Conservation (phyloP, 257 asterid genomes). For the Anisodus acutangulus region DNA sequence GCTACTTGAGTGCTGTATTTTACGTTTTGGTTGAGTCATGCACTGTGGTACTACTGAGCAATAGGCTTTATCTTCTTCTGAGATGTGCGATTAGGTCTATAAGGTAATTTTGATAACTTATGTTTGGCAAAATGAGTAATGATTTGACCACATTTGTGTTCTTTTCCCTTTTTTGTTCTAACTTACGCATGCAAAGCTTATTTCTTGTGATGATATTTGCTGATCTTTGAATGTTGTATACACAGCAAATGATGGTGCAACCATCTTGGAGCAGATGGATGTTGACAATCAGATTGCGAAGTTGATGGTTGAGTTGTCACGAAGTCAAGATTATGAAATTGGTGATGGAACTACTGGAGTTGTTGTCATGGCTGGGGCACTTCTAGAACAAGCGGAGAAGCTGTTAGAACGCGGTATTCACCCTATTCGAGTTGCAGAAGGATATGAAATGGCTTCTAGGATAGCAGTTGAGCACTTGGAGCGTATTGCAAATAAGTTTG, state of each 20-base stretch:
- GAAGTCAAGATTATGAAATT: slow-evolving; percentile 92
- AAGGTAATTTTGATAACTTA: background rate
- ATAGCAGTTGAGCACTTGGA: slow-evolving; percentile 85
- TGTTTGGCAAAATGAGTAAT: background rate
- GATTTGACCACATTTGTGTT: background rate
- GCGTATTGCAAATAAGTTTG: slow-evolving; percentile 65
- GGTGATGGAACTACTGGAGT: slow-evolving; percentile 98
- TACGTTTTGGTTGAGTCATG: background rate
- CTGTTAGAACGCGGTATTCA: slow-evolving; percentile 84
- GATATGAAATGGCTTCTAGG: slow-evolving; percentile 86
- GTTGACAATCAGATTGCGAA: slow-evolving; percentile 92
- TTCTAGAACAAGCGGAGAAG: slow-evolving; percentile 88
- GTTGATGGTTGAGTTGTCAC: slow-evolving; percentile 90
- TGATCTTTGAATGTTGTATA: background rate
- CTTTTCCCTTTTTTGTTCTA: background rate
- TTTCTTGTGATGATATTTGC: background rate
- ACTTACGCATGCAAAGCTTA: background rate
- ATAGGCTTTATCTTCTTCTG: background rate
- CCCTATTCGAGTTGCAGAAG: slow-evolving; percentile 92
- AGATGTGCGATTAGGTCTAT: background rate
- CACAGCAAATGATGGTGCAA: slow-evolving; percentile 91
- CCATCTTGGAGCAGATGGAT: slow-evolving; percentile 94
- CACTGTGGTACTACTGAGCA: background rate
- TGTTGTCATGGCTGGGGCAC: slow-evolving; percentile 96
- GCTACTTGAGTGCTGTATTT: background rate